Evolutionary conservation across 257 asterid species (phyloP).

Genomic region (Oldenlandia corymbosa): DNA sequence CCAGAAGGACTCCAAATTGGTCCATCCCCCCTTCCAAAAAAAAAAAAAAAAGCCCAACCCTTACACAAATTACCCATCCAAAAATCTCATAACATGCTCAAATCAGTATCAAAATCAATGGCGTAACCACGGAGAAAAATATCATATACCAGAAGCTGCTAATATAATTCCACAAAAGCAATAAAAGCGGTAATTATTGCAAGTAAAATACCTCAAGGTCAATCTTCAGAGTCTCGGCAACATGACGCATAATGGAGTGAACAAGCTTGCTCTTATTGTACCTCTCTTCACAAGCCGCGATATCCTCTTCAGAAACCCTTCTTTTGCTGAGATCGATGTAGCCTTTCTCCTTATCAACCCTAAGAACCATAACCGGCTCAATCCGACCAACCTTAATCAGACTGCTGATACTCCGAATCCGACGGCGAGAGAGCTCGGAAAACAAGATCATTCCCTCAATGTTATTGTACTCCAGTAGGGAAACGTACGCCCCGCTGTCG

Average conservation of each 20-base stretch:
- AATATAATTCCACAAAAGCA: background rate
- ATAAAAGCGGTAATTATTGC: background rate
- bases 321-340: constrained; percentile 96
- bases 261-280: constrained; percentile 95
- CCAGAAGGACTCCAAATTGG: background rate
- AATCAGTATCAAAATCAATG: background rate
- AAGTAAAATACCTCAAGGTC: constrained; percentile 68
- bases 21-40: background rate
- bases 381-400: constrained; percentile 86
- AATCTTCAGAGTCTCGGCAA: constrained; percentile 74
- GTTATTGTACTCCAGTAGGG: constrained; percentile 86
- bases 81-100: background rate
- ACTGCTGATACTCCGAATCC: constrained; percentile 90
- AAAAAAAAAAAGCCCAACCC: background rate
- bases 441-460: constrained; percentile 96
- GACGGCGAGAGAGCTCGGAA: constrained; percentile 97
- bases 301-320: constrained; percentile 95
- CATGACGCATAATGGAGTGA: constrained; percentile 95
- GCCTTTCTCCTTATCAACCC: constrained; percentile 93
- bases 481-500: constrained; percentile 92
- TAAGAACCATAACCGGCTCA: constrained; percentile 96
- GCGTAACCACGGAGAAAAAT: background rate
- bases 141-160: background rate
- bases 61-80: background rate
- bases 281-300: constrained; percentile 84